Evolutionary conservation across 1,284 basidiomycete species (phyloP), one percentile per base, ranked within the genome.

Genomic region (Puccinia polysora): DNA sequence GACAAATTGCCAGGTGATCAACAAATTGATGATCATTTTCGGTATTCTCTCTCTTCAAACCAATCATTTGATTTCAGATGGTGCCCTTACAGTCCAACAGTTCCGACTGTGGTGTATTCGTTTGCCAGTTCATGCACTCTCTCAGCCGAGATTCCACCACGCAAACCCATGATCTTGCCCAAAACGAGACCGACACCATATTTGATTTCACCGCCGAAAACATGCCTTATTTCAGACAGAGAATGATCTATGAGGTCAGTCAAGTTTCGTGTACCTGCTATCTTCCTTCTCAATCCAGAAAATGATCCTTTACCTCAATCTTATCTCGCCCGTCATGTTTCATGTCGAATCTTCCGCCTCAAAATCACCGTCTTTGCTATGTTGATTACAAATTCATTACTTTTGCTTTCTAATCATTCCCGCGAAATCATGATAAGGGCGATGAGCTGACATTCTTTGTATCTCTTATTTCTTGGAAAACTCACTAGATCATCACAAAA

Each of bases 51-150:
- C n/a, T n/a, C n/a, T n/a, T n/a, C n/a, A n/a, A n/a, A n/a, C n/a
- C n/a, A n/a, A n/a, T n/a, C n/a, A n/a, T n/a, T n/a, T n/a, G n/a
- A n/a, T n/a, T n/a, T n/a, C n/a, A n/a, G n/a, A n/a, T n/a, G n/a
- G 74, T 65, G 64, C 79, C 79, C 12, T 75, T 77, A 64, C 79
- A 80, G 74, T 71, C 74, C 52, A 80, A 80, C 62, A 77, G 76
- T 1, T 79, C 70, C 49, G 79, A 80, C 71, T 80, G 79, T 60
- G 79, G 79, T 50, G 79, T 80, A 25, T 80, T 80, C 72, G 77
- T 77, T 7, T 68, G 74, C 2, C 74, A 77, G 65, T 79, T 78
- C 59, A 62, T 80, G 30, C 77, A 80, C 72, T 78, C 78, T 71
- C 75, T 80, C 30, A 78, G 77, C 55, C 70, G 78, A 14, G 73